Evolutionary conservation across 2,329 filamentous ascomycete species (phyloP).

Genomic region (Basipetospora chlamydospora): DNA sequence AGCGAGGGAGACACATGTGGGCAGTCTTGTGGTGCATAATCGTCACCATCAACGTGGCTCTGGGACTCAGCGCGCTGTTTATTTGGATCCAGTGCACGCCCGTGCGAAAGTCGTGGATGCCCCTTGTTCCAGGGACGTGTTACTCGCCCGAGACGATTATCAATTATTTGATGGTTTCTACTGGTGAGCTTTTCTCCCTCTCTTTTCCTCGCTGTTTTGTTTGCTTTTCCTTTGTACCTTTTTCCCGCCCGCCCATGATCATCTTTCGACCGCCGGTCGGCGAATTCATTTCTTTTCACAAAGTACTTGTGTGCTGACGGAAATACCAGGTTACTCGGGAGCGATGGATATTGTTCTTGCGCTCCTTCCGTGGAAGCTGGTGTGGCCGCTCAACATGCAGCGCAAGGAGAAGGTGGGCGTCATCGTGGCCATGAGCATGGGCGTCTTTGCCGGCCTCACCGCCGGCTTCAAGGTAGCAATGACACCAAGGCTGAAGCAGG

Average conservation of each 20-base stretch:
- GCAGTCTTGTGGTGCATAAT: constrained; percentile 14
- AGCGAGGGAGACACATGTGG: constrained; percentile 12
- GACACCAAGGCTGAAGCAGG: constrained; percentile 5
- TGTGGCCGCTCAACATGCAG: constrained; percentile 15
- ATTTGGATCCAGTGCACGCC: constrained; percentile 15
- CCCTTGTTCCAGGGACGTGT: constrained; percentile 11
- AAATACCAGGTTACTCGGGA: constrained; percentile 8
- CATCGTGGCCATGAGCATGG: constrained; percentile 14
- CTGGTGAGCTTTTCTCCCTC: background rate
- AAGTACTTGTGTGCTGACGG: background rate
- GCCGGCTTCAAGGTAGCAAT: constrained; percentile 9
- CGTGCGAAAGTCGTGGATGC: constrained; percentile 13
- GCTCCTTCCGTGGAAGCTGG: constrained; percentile 13
- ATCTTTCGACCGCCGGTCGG: too few relatives aligned
- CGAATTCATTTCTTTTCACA: too few relatives aligned
- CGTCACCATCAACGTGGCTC: constrained; percentile 12
- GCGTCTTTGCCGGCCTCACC: constrained; percentile 11
- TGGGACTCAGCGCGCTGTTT: constrained; percentile 11
- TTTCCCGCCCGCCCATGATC: too few relatives aligned
- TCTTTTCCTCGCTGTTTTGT: constrained; percentile 7
- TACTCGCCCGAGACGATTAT: constrained; percentile 7
- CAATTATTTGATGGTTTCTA: constrained; percentile 5
- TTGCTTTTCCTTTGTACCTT: constrained; percentile 3
- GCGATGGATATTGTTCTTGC: constrained; percentile 11
- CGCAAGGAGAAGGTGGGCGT: constrained; percentile 14